A percentile compares a stretch with the other conserved stretches of the same genome.
These are phyloP conservation scores for Coemansia sp. DNA, from an alignment of 192 early-diverging fungal genomes.

Conservation along the genomic window DNA sequence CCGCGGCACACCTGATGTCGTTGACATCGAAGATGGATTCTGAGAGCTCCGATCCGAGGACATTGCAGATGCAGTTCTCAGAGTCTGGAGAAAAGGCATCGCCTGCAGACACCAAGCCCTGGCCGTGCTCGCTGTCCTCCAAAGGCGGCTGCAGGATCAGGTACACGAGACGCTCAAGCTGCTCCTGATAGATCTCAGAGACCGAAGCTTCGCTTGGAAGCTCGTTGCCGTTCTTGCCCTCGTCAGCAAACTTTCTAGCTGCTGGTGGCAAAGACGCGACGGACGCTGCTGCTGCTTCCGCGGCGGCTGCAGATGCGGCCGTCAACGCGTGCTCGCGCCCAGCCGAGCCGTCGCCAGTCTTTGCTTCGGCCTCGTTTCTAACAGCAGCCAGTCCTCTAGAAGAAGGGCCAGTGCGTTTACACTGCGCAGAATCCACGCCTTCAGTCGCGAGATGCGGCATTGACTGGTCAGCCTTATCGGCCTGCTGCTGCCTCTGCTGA, in stretches of 20 bases:
- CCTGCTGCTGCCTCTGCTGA: background rate
- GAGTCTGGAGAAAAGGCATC: conserved; percentile 20
- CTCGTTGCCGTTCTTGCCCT: background rate
- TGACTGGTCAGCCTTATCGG: background rate
- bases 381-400: background rate
- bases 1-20: conserved; percentile 6
- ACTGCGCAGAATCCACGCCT: background rate
- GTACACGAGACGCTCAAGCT: conserved; percentile 22
- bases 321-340: no score
- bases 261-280: no score
- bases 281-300: no score
- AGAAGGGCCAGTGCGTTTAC: background rate
- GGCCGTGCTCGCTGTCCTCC: conserved; percentile 12
- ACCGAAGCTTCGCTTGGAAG: background rate
- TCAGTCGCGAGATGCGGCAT: background rate
- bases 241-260: background rate
- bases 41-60: conserved; percentile 12
- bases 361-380: background rate
- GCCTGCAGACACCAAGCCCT: conserved; percentile 19
- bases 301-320: no score
- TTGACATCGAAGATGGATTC: conserved; percentile 5
- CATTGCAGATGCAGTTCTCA: conserved; percentile 48
- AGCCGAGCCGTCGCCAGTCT: background rate
- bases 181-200: conserved; percentile 10
- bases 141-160: conserved; percentile 22